Evolutionary conservation across 1,284 basidiomycete genomes (phyloP), one percentile per base, ranked within the genome.

Genomic region (Anthracocystis panici-leucophaei): DNA sequence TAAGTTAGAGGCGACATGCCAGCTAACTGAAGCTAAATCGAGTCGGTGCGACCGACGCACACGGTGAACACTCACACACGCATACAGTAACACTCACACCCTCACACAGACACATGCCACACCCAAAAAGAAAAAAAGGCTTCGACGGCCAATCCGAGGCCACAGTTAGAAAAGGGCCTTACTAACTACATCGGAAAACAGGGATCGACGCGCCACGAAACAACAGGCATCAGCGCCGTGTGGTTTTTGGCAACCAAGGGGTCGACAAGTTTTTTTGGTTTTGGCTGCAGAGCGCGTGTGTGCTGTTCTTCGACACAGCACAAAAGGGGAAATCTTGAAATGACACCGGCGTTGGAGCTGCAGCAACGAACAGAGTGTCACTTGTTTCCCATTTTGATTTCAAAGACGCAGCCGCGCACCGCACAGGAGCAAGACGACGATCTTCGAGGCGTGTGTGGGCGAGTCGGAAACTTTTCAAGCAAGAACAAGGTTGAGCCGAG

Each of bases 61-160:
- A 48, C 46, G n/a, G 27, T 33, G 33, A 10, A 46, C 42, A 21
- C 42, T 21, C 42, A 44, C 45, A 23, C 45, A 29, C 16, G n/a
- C 18, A 38, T 38, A 38, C 35, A 38, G 35, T 6, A 18, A 49
- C 27, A 49, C 18, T 20, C n/a, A 21, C 27, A 33, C 27, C 20
- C 48, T 12, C 48, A 49, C 44, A 25, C 44, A 46, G 23, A 46
- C 48, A 29, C 48, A 49, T n/a, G n/a, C 18, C 27, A 31, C 46
- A 48, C 46, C 45, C 46, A 48, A n/a, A n/a, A n/a, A n/a, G n/a
- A 27, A 29, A 27, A 29, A 25, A 12, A 14, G 16, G 46, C 18
- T 31, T 48, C 46, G 46, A 48, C 46, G 48, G 48, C 27, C 48
- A 49, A 49, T 49, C 48, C 48, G 48, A 31, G n/a, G 31, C n/a